A percentile compares a stretch with the other conserved stretches of the same genome.
Conservation (phyloP, 495 filamentous ascomycete species). For the Aspergillus wentii region DNA sequence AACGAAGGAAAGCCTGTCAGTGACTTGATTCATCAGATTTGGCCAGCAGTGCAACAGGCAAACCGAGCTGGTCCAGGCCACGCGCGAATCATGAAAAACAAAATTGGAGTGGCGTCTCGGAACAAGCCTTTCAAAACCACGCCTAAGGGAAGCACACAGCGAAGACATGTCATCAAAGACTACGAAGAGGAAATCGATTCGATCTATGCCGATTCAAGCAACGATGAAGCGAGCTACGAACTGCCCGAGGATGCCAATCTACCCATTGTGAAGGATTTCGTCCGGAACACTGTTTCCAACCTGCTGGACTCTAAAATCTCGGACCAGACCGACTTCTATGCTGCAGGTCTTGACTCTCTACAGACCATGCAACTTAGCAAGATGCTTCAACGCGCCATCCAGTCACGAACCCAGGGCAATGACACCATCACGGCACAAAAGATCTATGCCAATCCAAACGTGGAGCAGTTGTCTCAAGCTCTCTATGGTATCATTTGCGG, state of each 20-base stretch:
- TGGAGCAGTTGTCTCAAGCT: constrained; percentile 14
- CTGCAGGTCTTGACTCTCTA: constrained; percentile 27
- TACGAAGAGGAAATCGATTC: constrained; percentile 51
- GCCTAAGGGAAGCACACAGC: constrained; percentile 52
- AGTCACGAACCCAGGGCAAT: constrained; percentile 1
- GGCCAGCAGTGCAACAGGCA: constrained; percentile 41
- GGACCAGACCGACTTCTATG: constrained; percentile 13
- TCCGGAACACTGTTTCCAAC: constrained; percentile 6
- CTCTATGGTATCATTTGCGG: constrained; percentile 16
- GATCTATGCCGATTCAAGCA: constrained; percentile 26
- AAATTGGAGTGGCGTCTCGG: constrained; percentile 30
- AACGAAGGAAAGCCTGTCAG: constrained; percentile 1
- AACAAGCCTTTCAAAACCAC: constrained; percentile 48
- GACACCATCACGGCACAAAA: constrained; percentile 15
- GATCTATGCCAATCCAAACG: constrained; percentile 27
- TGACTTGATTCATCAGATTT: constrained; percentile 27
- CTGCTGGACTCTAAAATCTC: neutral
- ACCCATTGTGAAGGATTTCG: constrained; percentile 3
- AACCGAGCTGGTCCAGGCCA: constrained; percentile 36
- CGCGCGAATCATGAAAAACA: constrained; percentile 27
- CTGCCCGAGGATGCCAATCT: constrained; percentile 6
- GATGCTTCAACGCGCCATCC: constrained; percentile 14
- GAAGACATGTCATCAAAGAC: constrained; percentile 36
- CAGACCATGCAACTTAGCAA: constrained; percentile 26
- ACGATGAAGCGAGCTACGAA: neutral